Evolutionary conservation across 176 grass and related monocot species (phyloP).

Genomic region (Lolium multiflorum): DNA sequence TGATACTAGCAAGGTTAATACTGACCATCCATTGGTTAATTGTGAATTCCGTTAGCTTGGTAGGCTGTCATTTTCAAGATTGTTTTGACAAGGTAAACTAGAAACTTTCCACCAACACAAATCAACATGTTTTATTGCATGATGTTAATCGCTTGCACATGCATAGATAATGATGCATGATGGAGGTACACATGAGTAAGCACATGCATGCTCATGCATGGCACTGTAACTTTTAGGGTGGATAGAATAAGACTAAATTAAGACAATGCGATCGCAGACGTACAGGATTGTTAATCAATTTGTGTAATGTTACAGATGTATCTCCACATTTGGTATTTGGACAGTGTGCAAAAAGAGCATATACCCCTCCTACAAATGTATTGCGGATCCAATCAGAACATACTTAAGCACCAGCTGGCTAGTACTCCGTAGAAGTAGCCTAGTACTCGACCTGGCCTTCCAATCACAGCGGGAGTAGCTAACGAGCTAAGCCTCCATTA

Average conservation of each 20-base stretch:
- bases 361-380: conserved; percentile 7
- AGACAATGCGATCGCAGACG: not conserved
- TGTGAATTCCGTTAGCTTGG: not conserved
- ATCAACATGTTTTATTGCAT: not conserved
- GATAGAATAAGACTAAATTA: conserved; percentile 41
- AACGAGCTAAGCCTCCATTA: not conserved
- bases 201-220: conserved; percentile 26
- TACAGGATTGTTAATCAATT: not conserved
- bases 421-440: too few species aligned
- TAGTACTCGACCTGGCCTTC: conserved; percentile 3
- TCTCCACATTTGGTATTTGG: not conserved
- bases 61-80: not conserved
- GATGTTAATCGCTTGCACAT: not conserved
- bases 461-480: not conserved
- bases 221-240: conserved; percentile 6
- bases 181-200: not conserved
- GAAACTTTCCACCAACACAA: not conserved
- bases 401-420: not conserved
- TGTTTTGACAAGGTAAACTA: not conserved
- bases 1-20: not conserved
- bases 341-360: conserved; percentile 3
- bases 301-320: not conserved
- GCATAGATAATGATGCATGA: not conserved
- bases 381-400: conserved; percentile 16
- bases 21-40: too few species aligned